phyloP scores from a whole-genome alignment of 257 asterid genomes.

The Solanum okadae region DNA sequence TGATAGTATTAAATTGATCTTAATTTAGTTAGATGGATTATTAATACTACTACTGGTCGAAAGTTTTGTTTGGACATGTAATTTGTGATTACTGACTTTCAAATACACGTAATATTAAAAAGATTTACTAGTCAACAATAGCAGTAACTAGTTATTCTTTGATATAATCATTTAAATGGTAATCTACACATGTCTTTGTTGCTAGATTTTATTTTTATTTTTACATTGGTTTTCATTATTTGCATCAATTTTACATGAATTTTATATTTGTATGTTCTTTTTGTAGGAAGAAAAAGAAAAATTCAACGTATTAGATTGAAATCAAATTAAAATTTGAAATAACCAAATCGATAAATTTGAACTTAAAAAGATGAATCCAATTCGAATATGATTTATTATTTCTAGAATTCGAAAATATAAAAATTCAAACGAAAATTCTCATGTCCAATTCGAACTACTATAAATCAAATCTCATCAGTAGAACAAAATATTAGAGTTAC shows the following conservation, averaged over 20 bases:
- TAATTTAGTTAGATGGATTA: not conserved
- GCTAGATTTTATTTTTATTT: no score
- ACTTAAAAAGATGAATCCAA: no score
- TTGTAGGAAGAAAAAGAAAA: not conserved
- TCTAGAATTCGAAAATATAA: no score
- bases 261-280: not conserved
- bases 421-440: no score
- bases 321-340: not conserved
- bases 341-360: no score
- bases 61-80: not conserved
- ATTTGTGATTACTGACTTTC: not conserved
- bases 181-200: not conserved
- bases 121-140: no score
- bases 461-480: no score
- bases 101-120: no score
- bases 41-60: not conserved
- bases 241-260: not conserved
- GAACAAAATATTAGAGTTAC: no score
- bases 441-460: no score
- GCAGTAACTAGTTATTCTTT: no score
- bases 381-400: not conserved
- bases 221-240: not conserved
- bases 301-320: not conserved
- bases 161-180: not conserved
- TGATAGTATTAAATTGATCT: not conserved